Evolutionary conservation across 805 yeast species (phyloP).

Genomic region (Saccharomycopsis sp.): DNA sequence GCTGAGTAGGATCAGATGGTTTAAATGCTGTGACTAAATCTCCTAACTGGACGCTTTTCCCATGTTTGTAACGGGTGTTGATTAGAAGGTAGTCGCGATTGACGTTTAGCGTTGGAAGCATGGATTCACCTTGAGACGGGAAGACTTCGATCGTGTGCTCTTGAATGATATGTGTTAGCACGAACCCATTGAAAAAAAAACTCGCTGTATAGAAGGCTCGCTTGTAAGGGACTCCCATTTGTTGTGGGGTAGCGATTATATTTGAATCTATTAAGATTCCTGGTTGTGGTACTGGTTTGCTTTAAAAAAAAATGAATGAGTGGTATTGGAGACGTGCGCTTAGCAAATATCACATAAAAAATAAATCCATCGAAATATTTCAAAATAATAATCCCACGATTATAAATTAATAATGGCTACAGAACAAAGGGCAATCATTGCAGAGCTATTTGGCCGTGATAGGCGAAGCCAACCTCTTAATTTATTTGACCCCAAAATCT

Average conservation of each 20-base stretch:
- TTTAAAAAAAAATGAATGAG: too few species aligned
- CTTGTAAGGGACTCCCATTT: too few species aligned
- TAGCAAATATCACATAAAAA: too few species aligned
- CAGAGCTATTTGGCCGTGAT: slow-evolving; percentile 21
- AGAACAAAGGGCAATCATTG: slow-evolving; percentile 19
- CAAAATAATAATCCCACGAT: too few species aligned
- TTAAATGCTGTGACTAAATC: slow-evolving; percentile 83
- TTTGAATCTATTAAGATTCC: too few species aligned
- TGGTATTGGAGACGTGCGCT: too few species aligned
- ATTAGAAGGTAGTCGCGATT: slow-evolving; percentile 75
- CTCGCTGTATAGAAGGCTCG: background rate
- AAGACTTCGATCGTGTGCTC: slow-evolving; percentile 66
- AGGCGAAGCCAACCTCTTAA: slow-evolving; percentile 22
- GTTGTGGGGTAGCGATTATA: too few species aligned
- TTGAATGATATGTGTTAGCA: slow-evolving; percentile 50
- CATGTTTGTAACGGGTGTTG: slow-evolving; percentile 54
- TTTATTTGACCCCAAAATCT: slow-evolving; percentile 52
- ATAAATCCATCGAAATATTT: too few species aligned
- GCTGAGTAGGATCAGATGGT: slow-evolving; percentile 79
- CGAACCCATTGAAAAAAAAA: slow-evolving; percentile 28
- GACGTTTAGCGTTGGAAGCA: slow-evolving; percentile 84
- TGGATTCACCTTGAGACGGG: slow-evolving; percentile 86
- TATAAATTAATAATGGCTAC: slow-evolving; percentile 21
- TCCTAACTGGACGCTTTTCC: slow-evolving; percentile 65
- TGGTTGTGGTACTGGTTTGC: too few species aligned